Evolutionary conservation across 306 rosid species (phyloP), one percentile per base, ranked within the genome.

Genomic region (Medicago lupulina): DNA sequence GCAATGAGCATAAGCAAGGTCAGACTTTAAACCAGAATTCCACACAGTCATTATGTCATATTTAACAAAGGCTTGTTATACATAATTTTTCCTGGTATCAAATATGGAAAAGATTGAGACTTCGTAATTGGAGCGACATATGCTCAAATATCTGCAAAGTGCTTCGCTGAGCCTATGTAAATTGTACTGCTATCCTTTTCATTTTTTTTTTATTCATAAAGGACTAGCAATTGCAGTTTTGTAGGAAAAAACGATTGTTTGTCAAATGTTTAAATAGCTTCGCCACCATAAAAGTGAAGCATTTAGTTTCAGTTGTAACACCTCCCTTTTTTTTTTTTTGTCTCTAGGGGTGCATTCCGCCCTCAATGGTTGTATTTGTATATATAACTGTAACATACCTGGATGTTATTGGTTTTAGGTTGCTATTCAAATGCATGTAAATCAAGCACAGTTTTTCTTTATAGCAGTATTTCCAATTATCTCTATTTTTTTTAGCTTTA

Each of bases 201-300:
- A 34, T 34, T 53, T 28, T 21, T 75, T 64, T 71, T 76, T 15
- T 15, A 15, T 41, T 79, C 17, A 31, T 53, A 41, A 74, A 74
- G 81, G 78, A 47, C 76, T 65, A 36, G 72, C 83, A 55, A 44
- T 21, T 83, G 61, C 73, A 74, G 43, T 67, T 34, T 70, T 78
- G 51, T 70, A 74, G 70, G 55, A 55, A 50, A 43, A 57, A 40
- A 58, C 67, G 40, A 28, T 77, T 70, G 83, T 75, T 81, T 44
- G 34, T 40, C 68, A 69, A 62, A 46, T 55, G 50, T 61, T 55
- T 17, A 67, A 76, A 78, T 74, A 21, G 51, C 68, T 68, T 51
- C 65, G 3, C 57, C 25, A 8, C 49, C 75, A 36, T 17, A 50
- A 59, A 67, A 62, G 19, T 41, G 46, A 67, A 60, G 71, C 71